Conservation (phyloP, 2,329 filamentous ascomycete genomes). For the Trichoderma brevicompactum region DNA sequence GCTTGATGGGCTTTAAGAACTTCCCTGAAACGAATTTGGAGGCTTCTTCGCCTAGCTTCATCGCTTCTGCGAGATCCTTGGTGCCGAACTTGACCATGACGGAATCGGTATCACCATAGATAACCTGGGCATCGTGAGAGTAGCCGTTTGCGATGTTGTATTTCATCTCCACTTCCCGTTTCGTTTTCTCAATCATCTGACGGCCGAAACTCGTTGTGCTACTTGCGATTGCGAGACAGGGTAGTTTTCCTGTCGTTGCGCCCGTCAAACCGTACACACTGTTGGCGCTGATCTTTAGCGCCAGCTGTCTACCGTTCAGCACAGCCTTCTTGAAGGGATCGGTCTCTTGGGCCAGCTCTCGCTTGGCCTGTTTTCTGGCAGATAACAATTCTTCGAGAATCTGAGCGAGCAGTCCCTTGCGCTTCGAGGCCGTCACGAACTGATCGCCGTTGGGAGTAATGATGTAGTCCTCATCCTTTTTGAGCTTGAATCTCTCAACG, state of each 20-base stretch:
- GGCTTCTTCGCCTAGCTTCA: constrained; percentile 95
- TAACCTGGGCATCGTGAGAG: constrained; percentile 90
- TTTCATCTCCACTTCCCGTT: constrained; percentile 86
- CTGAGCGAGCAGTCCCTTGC: constrained; percentile 90
- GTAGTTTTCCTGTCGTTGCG: constrained; percentile 92
- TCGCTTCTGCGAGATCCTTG: constrained; percentile 81
- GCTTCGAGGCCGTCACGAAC: constrained; percentile 85
- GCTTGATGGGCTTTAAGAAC: constrained; percentile 95
- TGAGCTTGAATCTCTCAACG: constrained; percentile 74
- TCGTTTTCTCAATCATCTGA: constrained; percentile 98
- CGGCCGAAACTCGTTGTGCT: constrained; percentile 96
- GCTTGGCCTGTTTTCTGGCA: constrained; percentile 95
- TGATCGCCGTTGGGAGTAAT: constrained; percentile 92
- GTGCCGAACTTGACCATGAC: constrained; percentile 99
- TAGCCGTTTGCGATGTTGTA: constrained; percentile 96
- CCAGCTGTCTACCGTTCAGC: constrained; percentile 93
- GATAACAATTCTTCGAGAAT: constrained; percentile 91
- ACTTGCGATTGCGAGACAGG: constrained; percentile 92
- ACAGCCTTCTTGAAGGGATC: constrained; percentile 98
- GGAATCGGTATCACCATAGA: constrained; percentile 98
- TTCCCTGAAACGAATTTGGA: constrained; percentile 86
- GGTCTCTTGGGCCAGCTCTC: constrained; percentile 83
- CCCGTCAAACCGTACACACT: constrained; percentile 97
- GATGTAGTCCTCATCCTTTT: constrained; percentile 94
- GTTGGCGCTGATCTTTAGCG: constrained; percentile 95